Conservation (phyloP, 305 asterid species). For the Fraxinus floribunda region DNA sequence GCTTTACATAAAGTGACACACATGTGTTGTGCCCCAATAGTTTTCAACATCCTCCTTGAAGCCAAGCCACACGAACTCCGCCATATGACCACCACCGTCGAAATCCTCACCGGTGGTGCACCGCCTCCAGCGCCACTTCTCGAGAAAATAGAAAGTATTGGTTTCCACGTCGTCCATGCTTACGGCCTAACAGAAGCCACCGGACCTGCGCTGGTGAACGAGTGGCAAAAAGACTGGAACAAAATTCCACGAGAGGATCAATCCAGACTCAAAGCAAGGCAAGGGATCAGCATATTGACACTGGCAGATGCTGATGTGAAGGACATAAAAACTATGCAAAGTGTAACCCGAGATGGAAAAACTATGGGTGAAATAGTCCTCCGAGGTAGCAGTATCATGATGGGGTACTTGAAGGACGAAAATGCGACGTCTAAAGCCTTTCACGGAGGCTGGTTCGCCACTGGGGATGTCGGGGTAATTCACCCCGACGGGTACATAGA, state of each 20-base stretch:
- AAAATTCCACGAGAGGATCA: constrained; percentile 26
- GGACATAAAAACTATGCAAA: constrained; percentile 49
- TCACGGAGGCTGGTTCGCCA: constrained; percentile 57
- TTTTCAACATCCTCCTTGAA: constrained; percentile 57
- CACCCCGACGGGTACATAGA: constrained; percentile 80
- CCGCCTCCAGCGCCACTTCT: constrained; percentile 69
- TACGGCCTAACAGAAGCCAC: constrained; percentile 83
- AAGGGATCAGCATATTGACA: constrained; percentile 58
- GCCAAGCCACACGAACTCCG: constrained; percentile 52
- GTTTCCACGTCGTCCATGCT: constrained; percentile 73
- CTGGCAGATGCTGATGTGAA: constrained; percentile 67
- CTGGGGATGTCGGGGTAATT: constrained; percentile 74
- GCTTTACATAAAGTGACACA: constrained; percentile 60
- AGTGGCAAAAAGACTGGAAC: constrained; percentile 70
- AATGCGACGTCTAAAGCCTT: constrained; percentile 44
- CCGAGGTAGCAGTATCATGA: constrained; percentile 72
- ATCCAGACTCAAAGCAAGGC: constrained; percentile 57
- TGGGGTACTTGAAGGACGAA: constrained; percentile 63
- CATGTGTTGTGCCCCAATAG: constrained; percentile 83
- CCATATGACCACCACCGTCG: constrained; percentile 29
- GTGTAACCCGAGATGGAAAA: constrained; percentile 57
- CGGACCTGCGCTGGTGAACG: constrained; percentile 74
- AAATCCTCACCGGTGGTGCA: constrained; percentile 72
- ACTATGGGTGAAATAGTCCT: constrained; percentile 65
- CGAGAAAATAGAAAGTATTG: constrained; percentile 48